Percentiles rank a stretch among this genome's conserved stretches.
Evolutionary conservation across 768 basidiomycete genomes (phyloP).

Genomic region (Kwoniella newhampshirensis): DNA sequence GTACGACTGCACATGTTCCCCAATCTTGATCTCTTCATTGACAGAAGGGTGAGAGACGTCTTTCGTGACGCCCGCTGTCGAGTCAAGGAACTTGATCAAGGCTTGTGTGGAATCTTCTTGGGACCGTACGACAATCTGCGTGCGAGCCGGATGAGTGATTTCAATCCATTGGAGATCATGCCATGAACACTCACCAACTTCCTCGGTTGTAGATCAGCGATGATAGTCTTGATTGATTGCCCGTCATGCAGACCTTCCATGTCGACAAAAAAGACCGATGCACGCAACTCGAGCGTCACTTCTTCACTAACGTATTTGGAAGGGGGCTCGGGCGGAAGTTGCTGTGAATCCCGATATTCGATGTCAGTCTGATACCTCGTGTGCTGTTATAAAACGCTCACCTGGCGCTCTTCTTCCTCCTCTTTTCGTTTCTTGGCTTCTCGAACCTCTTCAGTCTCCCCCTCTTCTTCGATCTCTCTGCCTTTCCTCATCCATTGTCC

Average conservation of each 20-base stretch:
- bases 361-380: neutral
- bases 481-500: slow-evolving; percentile 94
- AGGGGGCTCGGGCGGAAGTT: slow-evolving; percentile 76
- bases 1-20: slow-evolving; percentile 92
- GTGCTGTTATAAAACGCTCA: too few relatives aligned
- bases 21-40: slow-evolving; percentile 82
- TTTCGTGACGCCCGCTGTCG: slow-evolving; percentile 84
- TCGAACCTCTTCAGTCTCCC: slow-evolving; percentile 75
- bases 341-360: too few relatives aligned
- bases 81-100: slow-evolving; percentile 75
- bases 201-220: slow-evolving; percentile 92
- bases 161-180: neutral
- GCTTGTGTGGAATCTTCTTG: slow-evolving; percentile 65
- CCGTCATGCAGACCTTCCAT: slow-evolving; percentile 97
- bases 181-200: slow-evolving; percentile 68
- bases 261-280: slow-evolving; percentile 85
- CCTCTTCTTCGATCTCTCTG: slow-evolving; percentile 84
- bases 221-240: slow-evolving; percentile 91
- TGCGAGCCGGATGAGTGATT: neutral
- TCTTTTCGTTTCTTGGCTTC: slow-evolving; percentile 67
- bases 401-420: slow-evolving; percentile 81
- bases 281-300: slow-evolving; percentile 75
- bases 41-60: slow-evolving; percentile 78
- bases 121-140: slow-evolving; percentile 85
- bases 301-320: slow-evolving; percentile 82